Conservation (phyloP, 2,329 filamentous ascomycete genomes). For the Pseudocercospora pini-densiflorae region DNA sequence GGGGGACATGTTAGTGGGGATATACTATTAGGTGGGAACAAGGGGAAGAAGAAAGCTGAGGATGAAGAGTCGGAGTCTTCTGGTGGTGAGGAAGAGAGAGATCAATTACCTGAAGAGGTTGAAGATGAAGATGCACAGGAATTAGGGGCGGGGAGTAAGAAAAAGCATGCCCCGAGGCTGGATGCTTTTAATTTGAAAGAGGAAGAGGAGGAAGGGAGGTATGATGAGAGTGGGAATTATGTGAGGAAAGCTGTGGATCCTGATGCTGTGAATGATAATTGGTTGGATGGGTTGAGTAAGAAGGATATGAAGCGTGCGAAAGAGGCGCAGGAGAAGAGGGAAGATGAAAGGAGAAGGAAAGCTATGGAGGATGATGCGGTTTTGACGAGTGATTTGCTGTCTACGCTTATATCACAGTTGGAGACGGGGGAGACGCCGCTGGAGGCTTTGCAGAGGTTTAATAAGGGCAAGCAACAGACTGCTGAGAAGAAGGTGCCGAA, state of each 20-base stretch:
- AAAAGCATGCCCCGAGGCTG: slow-evolving; percentile 89
- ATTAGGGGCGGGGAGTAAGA: slow-evolving; percentile 85
- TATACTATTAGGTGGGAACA: slow-evolving; percentile 62
- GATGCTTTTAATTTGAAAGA: slow-evolving; percentile 94
- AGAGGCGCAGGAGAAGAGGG: slow-evolving; percentile 83
- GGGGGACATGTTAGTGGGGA: slow-evolving; percentile 69
- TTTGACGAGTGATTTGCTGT: slow-evolving; percentile 74
- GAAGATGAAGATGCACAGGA: slow-evolving; percentile 82
- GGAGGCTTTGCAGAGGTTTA: slow-evolving; percentile 80
- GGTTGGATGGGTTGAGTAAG: slow-evolving; percentile 90
- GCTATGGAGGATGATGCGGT: slow-evolving; percentile 76
- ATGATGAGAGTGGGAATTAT: slow-evolving; percentile 90
- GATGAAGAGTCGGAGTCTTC: slow-evolving; percentile 39
- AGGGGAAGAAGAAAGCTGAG: slow-evolving; percentile 45
- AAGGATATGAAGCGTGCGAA: slow-evolving; percentile 90
- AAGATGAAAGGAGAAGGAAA: slow-evolving; percentile 73
- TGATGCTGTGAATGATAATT: slow-evolving; percentile 87
- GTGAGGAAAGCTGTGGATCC: slow-evolving; percentile 87
- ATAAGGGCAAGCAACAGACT: slow-evolving; percentile 56
- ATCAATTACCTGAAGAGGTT: slow-evolving; percentile 60
- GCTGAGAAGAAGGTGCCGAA: slow-evolving; percentile 61
- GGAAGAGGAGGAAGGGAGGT: slow-evolving; percentile 90
- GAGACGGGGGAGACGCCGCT: slow-evolving; percentile 83
- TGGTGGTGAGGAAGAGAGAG: slow-evolving; percentile 67
- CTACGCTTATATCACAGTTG: slow-evolving; percentile 71